Base-by-base conservation (phyloP, 805 yeast genomes). In the Jamesozyma lodderae region DNA sequence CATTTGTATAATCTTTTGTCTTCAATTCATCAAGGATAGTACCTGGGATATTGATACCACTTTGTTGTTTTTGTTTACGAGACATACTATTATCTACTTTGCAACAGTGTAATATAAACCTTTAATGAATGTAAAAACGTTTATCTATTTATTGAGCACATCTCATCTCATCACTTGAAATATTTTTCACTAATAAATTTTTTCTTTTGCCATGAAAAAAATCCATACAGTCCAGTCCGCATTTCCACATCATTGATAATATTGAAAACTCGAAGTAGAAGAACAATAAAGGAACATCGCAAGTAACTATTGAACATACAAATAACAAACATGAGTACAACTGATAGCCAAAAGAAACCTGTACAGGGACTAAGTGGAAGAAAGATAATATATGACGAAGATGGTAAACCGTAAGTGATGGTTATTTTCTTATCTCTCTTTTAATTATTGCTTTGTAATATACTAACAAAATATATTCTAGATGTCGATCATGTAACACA, bases 401-500 rank as follows among this genome's bases (percentile, higher is more conserved):
- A 90, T 60, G 97, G 97, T 1, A 88, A 85, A 60, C 96, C 96
- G 87, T 83, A 68, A 57, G 92, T 75, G 43, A 18, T 29, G 13
- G 18, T 24, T 11, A 6, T 11, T 7, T 22, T 22, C 24, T 22
- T 22, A 7, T 7, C 6, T 22, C 24, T 22, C 9, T 7, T 7
- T 6, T 14, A 6, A 14, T 27, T 27, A 9, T 9, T 27, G 18
- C 7, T 29, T 29, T 14, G 19, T 14, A 16, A 29, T 15, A 25
- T 17, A 17, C 39, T 47, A 41, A 42, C 45, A 16, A 15, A n/a
- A 21, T 9, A 13, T 48, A 11, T 25, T 25, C 14, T 39, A 77
- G 81, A 41, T 90, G 98, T 55, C 90, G 96, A 37, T 66, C 95
- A 2, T 90, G 98, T 58, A 88, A 88, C 61, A 62, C 87, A 0